phyloP scores from a whole-genome alignment of 495 filamentous ascomycete species.

The Aspergillus saccharolyticus region DNA sequence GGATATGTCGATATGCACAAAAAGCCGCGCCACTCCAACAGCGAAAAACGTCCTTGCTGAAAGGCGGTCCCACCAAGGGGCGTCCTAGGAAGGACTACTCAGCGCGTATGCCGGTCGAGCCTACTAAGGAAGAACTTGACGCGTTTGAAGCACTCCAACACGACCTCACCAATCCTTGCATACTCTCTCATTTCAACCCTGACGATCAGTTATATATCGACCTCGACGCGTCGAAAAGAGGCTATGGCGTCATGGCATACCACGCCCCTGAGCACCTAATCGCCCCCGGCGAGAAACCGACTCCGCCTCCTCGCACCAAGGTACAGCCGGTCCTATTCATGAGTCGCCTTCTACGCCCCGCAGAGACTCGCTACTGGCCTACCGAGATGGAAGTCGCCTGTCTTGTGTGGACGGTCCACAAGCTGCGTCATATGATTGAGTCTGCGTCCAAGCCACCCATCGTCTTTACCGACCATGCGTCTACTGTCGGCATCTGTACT shows the following conservation, averaged over 20 bases:
- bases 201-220: background rate
- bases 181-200: background rate
- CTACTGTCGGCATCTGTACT: background rate
- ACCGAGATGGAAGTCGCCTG: background rate
- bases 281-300: background rate
- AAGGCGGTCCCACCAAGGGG: background rate
- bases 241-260: background rate
- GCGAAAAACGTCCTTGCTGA: background rate
- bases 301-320: background rate
- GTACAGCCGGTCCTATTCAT: background rate
- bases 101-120: background rate
- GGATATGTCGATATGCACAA: background rate
- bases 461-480: background rate
- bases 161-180: background rate
- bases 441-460: background rate
- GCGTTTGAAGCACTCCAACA: background rate
- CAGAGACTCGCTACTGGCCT: conserved; percentile 1
- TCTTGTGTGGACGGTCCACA: background rate
- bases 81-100: background rate
- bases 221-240: background rate
- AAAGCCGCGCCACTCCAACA: background rate
- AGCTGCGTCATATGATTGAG: background rate
- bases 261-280: background rate
- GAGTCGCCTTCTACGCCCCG: background rate
- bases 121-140: background rate